Percentiles rank a stretch among this genome's conserved stretches.
Evolutionary conservation across 2,329 filamentous ascomycete genomes (phyloP).

Genomic region (Penicillium sp.): DNA sequence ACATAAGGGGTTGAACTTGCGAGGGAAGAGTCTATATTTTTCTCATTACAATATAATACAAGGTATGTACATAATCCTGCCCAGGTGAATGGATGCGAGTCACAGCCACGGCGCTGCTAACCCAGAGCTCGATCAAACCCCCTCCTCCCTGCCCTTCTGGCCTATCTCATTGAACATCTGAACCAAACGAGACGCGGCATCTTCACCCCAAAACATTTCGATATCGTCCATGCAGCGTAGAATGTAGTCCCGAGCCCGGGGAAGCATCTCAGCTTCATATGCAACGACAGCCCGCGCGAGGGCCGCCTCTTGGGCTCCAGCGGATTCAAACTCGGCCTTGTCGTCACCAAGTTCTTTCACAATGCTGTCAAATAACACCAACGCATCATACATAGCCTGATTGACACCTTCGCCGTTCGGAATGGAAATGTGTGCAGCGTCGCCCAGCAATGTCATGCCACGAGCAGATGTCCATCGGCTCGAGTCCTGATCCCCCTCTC

Average conservation of each 20-base stretch:
- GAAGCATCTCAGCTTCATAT: constrained; percentile 30
- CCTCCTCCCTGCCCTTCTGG: background rate
- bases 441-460: constrained; percentile 32
- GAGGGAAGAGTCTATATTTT: background rate
- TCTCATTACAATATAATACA: no score
- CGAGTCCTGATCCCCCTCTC: background rate
- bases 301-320: constrained; percentile 2
- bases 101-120: background rate
- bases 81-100: background rate
- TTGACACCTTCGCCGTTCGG: constrained; percentile 36
- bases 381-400: constrained; percentile 30
- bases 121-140: background rate
- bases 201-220: constrained; percentile 6
- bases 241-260: constrained; percentile 15
- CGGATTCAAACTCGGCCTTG: background rate
- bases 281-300: constrained; percentile 23
- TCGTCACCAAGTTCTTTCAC: background rate
- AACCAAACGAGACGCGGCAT: constrained; percentile 6
- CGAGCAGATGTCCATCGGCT: constrained; percentile 23
- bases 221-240: constrained; percentile 9
- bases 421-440: constrained; percentile 32
- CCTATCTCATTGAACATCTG: background rate
- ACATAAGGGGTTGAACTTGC: no score
- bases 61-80: no score
- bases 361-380: constrained; percentile 20